phyloP scores from a whole-genome alignment of 805 yeast genomes.

The Pichia cephalocereana region DNA sequence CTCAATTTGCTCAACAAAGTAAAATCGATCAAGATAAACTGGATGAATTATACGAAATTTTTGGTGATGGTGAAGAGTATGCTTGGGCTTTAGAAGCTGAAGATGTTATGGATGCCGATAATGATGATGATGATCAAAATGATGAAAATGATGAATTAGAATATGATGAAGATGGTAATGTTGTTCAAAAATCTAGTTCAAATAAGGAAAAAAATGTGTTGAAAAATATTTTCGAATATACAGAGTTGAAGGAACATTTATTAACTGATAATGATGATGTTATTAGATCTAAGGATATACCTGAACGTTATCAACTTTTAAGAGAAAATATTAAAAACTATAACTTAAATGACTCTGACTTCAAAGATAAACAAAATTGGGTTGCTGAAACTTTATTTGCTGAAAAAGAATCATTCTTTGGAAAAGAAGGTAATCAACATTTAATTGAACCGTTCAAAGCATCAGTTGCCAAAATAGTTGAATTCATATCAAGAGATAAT shows the following conservation, averaged over 20 bases:
- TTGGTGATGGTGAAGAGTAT: constrained; percentile 95
- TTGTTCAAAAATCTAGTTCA: constrained; percentile 22
- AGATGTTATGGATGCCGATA: constrained; percentile 48
- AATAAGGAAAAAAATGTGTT: constrained; percentile 41
- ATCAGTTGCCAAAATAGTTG: constrained; percentile 65
- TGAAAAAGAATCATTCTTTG: constrained; percentile 43
- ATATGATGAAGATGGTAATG: constrained; percentile 29
- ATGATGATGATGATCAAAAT: constrained; percentile 47
- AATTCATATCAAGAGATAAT: constrained; percentile 64
- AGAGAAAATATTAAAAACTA: constrained; percentile 60
- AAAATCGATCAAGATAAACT: constrained; percentile 82
- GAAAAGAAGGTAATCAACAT: constrained; percentile 24
- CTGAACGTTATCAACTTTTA: constrained; percentile 82
- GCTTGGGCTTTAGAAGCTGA: constrained; percentile 97
- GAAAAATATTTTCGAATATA: constrained; percentile 88
- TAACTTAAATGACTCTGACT: constrained; percentile 61
- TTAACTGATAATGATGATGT: constrained; percentile 87
- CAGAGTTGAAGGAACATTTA: constrained; percentile 83
- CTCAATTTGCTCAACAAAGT: constrained; percentile 23
- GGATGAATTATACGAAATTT: constrained; percentile 88
- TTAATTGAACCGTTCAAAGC: constrained; percentile 46
- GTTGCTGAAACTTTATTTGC: constrained; percentile 52
- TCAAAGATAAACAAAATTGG: constrained; percentile 71
- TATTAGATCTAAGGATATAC: constrained; percentile 79
- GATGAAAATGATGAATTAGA: constrained; percentile 26